Evolutionary conservation across 1,284 basidiomycete species (phyloP).

Genomic region (Ustilago trichophora): DNA sequence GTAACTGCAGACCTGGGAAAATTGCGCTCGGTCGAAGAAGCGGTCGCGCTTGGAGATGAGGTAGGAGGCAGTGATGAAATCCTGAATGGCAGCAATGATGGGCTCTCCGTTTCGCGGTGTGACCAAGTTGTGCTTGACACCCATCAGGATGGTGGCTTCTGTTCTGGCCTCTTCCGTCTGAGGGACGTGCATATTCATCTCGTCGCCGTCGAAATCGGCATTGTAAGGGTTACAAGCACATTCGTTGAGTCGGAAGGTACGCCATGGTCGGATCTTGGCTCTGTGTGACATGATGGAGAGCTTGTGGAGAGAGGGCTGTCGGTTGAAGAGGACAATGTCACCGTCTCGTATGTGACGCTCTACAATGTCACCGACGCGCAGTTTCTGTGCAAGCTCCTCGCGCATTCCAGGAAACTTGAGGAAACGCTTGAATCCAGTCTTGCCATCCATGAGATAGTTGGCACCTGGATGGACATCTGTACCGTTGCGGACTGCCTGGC

Average conservation of each 20-base stretch:
- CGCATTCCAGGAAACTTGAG: slow-evolving; percentile 63
- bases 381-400: slow-evolving; percentile 73
- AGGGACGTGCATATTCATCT: slow-evolving; percentile 98
- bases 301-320: slow-evolving; percentile 92
- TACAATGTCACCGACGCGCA: slow-evolving; percentile 85
- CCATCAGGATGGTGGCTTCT: slow-evolving; percentile 97
- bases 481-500: slow-evolving; percentile 85
- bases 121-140: slow-evolving; percentile 94
- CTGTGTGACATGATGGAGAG: slow-evolving; percentile 92
- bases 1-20: slow-evolving; percentile 96
- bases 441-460: slow-evolving; percentile 80
- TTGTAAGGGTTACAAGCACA: slow-evolving; percentile 99
- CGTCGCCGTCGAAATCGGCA: slow-evolving; percentile 99
- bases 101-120: slow-evolving; percentile 69
- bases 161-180: slow-evolving; percentile 99
- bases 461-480: slow-evolving; percentile 93
- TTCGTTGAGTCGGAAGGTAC: slow-evolving; percentile 96
- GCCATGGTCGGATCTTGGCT: slow-evolving; percentile 93
- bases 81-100: slow-evolving; percentile 65
- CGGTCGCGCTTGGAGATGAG: slow-evolving; percentile 90
- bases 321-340: slow-evolving; percentile 97
- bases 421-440: slow-evolving; percentile 77
- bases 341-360: slow-evolving; percentile 95
- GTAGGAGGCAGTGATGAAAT: slow-evolving; percentile 75
- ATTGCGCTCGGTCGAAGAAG: slow-evolving; percentile 92